Percentiles rank a stretch among this genome's conserved stretches.
phyloP scores from a whole-genome alignment of 768 basidiomycete genomes.

The Hericium coralloides region DNA sequence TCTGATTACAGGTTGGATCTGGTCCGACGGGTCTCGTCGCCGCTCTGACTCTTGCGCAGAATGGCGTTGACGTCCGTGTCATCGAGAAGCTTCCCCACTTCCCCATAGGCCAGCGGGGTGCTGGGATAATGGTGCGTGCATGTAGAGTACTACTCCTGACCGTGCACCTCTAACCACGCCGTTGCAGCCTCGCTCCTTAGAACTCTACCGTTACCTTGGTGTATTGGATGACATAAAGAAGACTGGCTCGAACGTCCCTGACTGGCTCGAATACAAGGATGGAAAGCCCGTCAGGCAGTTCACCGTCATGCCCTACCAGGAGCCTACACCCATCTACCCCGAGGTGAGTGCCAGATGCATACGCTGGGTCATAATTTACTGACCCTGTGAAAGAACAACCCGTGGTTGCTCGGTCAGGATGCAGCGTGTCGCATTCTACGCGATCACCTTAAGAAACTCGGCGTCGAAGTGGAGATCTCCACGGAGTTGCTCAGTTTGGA shows the following conservation, averaged over 20 bases:
- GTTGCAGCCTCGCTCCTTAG: not conserved
- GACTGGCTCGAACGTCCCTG: not conserved
- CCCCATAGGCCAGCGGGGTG: slow-evolving; percentile 1
- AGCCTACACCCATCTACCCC: not conserved
- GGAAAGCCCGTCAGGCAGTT: not conserved
- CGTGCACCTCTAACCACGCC: not conserved
- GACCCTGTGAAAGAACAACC: not conserved
- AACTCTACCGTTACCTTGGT: slow-evolving; percentile 1
- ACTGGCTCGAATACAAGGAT: not conserved
- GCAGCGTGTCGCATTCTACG: not conserved
- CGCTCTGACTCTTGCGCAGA: slow-evolving; percentile 2
- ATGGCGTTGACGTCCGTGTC: slow-evolving; percentile 6
- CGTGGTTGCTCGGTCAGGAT: not conserved
- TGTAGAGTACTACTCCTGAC: not conserved
- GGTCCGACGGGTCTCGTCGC: slow-evolving; percentile 4
- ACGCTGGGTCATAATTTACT: not conserved
- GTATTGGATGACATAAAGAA: not conserved
- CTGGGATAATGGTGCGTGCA: not conserved
- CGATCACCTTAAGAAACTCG: not conserved
- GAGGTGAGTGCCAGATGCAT: not conserved
- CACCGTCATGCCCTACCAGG: not conserved
- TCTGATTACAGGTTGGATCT: slow-evolving; percentile 1
- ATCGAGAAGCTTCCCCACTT: slow-evolving; percentile 1
- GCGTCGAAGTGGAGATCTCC: not conserved
- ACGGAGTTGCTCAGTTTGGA: not conserved